Conservation (phyloP, 2,329 filamentous ascomycete species). For the Hypoxylon sp. region DNA sequence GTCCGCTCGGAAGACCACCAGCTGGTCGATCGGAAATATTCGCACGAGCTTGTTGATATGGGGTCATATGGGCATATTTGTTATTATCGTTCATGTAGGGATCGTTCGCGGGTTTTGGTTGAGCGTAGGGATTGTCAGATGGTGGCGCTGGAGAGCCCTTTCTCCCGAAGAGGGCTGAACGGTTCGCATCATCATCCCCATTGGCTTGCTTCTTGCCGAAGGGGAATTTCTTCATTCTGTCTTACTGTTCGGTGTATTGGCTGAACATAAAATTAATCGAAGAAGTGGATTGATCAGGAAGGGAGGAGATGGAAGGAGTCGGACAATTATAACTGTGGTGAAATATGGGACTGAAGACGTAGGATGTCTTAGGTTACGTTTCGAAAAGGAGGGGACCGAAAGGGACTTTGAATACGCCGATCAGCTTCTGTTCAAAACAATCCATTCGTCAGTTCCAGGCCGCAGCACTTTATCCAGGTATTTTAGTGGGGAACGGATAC, state of each 20-base stretch:
- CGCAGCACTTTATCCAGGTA: constrained; percentile 39
- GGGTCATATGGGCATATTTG: constrained; percentile 58
- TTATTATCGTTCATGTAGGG: constrained; percentile 68
- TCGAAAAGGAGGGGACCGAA: constrained; percentile 44
- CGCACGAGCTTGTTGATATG: constrained; percentile 62
- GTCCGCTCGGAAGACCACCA: constrained; percentile 58
- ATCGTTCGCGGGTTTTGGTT: constrained; percentile 62
- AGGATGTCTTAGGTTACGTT: constrained; percentile 50
- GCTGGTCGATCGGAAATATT: constrained; percentile 53
- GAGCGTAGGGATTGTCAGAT: constrained; percentile 71
- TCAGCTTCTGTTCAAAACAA: constrained; percentile 28
- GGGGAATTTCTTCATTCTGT: constrained; percentile 72
- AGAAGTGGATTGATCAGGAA: constrained; percentile 22
- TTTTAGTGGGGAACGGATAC: constrained; percentile 16
- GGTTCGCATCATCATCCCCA: constrained; percentile 62
- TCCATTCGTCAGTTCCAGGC: constrained; percentile 45
- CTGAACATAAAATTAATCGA: constrained; percentile 27
- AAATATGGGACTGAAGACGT: constrained; percentile 42
- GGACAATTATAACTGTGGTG: constrained; percentile 34
- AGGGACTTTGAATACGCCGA: constrained; percentile 12
- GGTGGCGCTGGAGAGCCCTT: constrained; percentile 63
- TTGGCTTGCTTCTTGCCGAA: constrained; percentile 70
- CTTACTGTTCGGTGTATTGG: constrained; percentile 2
- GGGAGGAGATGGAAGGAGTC: constrained; percentile 12
- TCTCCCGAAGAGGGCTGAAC: constrained; percentile 69